These are phyloP conservation scores for Quercus robur DNA, from an alignment of 306 rosid species.

Conservation along the genomic window DNA sequence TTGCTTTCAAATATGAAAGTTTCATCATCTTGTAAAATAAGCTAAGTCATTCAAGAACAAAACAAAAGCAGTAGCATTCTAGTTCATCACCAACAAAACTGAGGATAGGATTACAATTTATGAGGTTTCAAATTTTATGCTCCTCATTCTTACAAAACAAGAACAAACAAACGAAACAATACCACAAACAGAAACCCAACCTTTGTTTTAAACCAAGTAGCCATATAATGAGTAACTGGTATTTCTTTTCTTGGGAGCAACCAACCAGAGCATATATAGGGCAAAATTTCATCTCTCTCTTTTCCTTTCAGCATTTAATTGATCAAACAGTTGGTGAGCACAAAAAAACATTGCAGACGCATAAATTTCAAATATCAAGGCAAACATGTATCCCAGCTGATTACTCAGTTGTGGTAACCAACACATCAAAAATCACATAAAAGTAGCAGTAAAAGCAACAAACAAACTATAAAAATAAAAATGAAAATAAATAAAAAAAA, in stretches of 20 bases:
- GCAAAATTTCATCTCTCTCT: background rate
- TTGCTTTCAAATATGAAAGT: slow-evolving; percentile 21
- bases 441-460: background rate
- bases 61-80: background rate
- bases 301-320: background rate
- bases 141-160: background rate
- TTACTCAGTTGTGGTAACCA: background rate
- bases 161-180: background rate
- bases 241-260: background rate
- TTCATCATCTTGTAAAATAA: background rate
- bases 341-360: background rate
- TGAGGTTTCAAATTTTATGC: background rate
- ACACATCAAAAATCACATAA: background rate
- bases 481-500: too few species aligned
- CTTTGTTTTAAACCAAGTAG: background rate
- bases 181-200: background rate
- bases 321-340: slow-evolving; percentile 19
- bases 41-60: background rate
- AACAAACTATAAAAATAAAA: background rate
- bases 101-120: background rate
- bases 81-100: background rate
- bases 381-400: background rate
- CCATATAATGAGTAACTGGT: background rate
- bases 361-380: background rate
- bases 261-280: background rate